Evolutionary conservation across 73 alveolate species (phyloP).

Genomic region (Paramecium bursaria): DNA sequence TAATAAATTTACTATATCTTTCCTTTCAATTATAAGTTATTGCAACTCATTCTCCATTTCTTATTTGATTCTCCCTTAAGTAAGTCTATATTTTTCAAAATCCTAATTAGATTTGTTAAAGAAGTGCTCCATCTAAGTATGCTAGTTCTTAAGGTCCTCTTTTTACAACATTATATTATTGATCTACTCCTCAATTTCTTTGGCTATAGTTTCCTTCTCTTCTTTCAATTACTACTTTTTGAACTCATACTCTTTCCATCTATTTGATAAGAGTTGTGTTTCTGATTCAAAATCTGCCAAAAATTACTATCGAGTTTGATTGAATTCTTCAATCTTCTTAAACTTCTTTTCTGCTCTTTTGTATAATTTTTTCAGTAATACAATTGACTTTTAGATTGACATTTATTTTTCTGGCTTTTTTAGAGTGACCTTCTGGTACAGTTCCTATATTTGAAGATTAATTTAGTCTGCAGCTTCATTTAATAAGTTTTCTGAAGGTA

Average conservation of each 20-base stretch:
- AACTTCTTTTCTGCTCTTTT: conserved; percentile 52
- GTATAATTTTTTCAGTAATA: conserved; percentile 17
- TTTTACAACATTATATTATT: conserved; percentile 8
- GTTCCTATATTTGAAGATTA: conserved; percentile 20
- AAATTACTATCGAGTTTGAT: neutral
- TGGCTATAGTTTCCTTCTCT: conserved; percentile 46
- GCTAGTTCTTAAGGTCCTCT: conserved; percentile 25
- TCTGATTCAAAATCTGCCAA: conserved; percentile 31
- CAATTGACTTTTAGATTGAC: conserved; percentile 3
- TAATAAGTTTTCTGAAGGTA: conserved; percentile 35
- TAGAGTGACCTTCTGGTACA: conserved; percentile 1
- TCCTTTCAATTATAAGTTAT: neutral
- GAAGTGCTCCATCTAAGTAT: neutral
- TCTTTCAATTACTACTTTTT: neutral
- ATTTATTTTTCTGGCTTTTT: neutral
- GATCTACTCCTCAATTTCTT: conserved; percentile 41
- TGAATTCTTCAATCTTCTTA: conserved; percentile 43
- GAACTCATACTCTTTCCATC: conserved; percentile 54
- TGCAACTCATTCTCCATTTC: conserved; percentile 8
- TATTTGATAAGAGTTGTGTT: conserved; percentile 32
- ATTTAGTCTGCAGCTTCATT: conserved; percentile 31
- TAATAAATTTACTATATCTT: neutral
- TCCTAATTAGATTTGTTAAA: conserved; percentile 36
- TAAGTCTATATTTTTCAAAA: conserved; percentile 17
- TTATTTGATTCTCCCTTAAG: neutral